Base-by-base conservation (phyloP, 441 rosid genomes). In the Flueggea neowawraea region DNA sequence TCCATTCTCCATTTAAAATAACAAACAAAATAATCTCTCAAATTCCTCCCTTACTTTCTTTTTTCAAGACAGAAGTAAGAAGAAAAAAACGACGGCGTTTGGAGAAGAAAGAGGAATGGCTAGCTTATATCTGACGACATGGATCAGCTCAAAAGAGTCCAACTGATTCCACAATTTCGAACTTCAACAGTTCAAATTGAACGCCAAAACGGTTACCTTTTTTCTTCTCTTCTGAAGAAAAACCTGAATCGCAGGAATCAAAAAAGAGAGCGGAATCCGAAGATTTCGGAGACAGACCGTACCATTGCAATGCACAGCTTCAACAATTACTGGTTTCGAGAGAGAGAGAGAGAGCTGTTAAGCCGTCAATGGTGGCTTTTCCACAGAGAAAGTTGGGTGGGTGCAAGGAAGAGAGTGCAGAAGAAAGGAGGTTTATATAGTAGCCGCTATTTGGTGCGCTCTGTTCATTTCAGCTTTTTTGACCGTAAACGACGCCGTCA, bases 91-190 rank as follows among this genome's bases (percentile, higher is more conserved):
- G 14, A 12, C 50, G 50, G 6, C 50, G n/a, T 11, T 47, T 47
- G 5, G 1, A 9, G 50, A 14, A 59, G 41, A 36, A 3, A 36
- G 6, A 36, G 9, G 28, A 36, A 49, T n/a, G 44, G 72, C 66
- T 92, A 92, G 88, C 91, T 85, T 57, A 92, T 90, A 74, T 92
- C 98, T 65, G 92, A 88, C 79, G 97, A 90, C 96, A 93, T 93
- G 81, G 91, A 77, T 75, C 71, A 75, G 54, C 67, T 78, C 65
- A 8, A 22, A 67, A 76, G 58, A 48, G 39, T 57, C 41, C 32
- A 12, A 62, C 58, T 31, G 43, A 60, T 49, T 6, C 16, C 39
- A 51, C 41, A n/a, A 4, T 22, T 32, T 10, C 64, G 57, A 53
- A 5, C 33, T 6, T 11, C 12, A 6, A 6, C 45, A 4, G 50